A percentile compares a stretch with the other conserved stretches of the same genome.
Conservation (phyloP, 257 asterid genomes). For the Capsicum chinense region DNA sequence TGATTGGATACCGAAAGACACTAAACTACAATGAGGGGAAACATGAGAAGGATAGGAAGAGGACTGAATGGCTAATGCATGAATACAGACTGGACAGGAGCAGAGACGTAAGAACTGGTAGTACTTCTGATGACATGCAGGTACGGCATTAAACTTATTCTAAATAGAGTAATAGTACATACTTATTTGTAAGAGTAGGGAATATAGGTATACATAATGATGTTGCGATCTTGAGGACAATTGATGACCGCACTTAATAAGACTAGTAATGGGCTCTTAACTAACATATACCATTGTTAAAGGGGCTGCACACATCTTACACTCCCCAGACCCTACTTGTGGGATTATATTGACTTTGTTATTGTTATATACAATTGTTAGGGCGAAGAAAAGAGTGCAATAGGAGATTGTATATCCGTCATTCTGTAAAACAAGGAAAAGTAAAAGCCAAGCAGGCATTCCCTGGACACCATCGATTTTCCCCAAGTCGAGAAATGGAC, state of each 20-base stretch:
- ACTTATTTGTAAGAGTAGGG: neutral
- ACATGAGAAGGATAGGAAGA: neutral
- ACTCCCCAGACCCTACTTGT: no score
- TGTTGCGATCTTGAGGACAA: neutral
- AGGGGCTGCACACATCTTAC: neutral
- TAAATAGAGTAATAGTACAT: neutral
- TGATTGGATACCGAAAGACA: neutral
- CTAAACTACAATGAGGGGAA: constrained; percentile 6
- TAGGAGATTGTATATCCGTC: neutral
- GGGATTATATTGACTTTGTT: no score
- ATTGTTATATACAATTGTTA: neutral
- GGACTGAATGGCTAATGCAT: constrained; percentile 1
- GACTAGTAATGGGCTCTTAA: neutral
- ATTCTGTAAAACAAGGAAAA: neutral
- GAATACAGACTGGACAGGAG: neutral
- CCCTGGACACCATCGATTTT: neutral
- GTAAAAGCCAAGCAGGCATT: neutral
- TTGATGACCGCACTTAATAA: neutral
- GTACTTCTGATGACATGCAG: neutral
- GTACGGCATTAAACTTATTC: neutral
- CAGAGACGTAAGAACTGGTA: neutral
- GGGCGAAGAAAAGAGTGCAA: neutral
- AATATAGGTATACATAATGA: neutral
- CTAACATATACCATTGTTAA: neutral
- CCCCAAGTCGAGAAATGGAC: neutral